Conservation (phyloP, 768 basidiomycete species). For the Mycena pura region DNA sequence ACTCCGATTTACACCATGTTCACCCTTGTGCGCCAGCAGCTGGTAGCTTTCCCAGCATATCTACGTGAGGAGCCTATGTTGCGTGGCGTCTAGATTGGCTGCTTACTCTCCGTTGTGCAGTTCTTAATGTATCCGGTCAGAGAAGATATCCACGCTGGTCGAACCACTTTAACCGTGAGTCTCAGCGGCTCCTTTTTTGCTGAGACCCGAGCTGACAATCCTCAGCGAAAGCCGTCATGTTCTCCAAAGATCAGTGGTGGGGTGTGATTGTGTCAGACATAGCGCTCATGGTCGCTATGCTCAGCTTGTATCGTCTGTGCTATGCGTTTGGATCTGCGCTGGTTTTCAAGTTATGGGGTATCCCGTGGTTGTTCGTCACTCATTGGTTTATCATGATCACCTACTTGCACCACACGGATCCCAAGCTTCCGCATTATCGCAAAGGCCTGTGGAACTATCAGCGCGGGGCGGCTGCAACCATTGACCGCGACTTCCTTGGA, state of each 20-base stretch:
- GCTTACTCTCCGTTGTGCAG: slow-evolving; percentile 36
- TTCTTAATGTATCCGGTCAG: slow-evolving; percentile 70
- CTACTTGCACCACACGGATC: slow-evolving; percentile 70
- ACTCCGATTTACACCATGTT: slow-evolving; percentile 66
- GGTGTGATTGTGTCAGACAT: slow-evolving; percentile 63
- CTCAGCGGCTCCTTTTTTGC: not conserved
- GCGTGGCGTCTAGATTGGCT: no score
- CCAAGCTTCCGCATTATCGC: slow-evolving; percentile 62
- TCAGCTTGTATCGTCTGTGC: slow-evolving; percentile 43
- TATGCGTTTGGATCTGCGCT: slow-evolving; percentile 43
- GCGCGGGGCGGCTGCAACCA: slow-evolving; percentile 66
- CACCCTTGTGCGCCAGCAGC: slow-evolving; percentile 61
- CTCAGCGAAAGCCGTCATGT: slow-evolving; percentile 63
- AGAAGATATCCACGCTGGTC: slow-evolving; percentile 65
- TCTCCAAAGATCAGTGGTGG: slow-evolving; percentile 57
- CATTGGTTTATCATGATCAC: slow-evolving; percentile 68
- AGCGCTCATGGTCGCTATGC: slow-evolving; percentile 57
- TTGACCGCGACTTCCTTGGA: slow-evolving; percentile 63
- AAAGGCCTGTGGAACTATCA: slow-evolving; percentile 64
- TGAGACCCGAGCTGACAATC: not conserved
- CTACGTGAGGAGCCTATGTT: slow-evolving; percentile 48
- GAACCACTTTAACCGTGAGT: slow-evolving; percentile 69
- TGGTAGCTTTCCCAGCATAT: slow-evolving; percentile 68
- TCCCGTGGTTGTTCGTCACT: slow-evolving; percentile 62
- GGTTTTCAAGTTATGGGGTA: slow-evolving; percentile 56